Conservation (phyloP, 2,329 filamentous ascomycete genomes). For the Ophiocordyceps polyrhachis-furcata region DNA sequence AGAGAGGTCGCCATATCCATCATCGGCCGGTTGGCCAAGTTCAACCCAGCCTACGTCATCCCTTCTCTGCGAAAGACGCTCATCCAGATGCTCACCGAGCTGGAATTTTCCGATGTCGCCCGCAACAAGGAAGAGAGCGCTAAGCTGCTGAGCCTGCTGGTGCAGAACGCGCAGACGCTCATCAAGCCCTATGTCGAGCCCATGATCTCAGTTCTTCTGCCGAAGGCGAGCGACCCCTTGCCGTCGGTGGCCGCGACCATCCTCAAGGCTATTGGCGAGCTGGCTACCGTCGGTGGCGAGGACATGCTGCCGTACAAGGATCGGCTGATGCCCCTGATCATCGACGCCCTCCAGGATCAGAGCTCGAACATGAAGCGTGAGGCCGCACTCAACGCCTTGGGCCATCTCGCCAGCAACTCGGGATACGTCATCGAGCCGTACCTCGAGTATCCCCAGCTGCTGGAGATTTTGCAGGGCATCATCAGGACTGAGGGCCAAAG, state of each 20-base stretch:
- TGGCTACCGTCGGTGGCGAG: conserved; percentile 83
- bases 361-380: conserved; percentile 80
- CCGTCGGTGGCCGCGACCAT: conserved; percentile 85
- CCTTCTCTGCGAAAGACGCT: conserved; percentile 87
- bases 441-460: conserved; percentile 79
- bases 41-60: conserved; percentile 95
- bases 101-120: conserved; percentile 87
- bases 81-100: conserved; percentile 87
- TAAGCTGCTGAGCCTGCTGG: conserved; percentile 76
- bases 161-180: conserved; percentile 78
- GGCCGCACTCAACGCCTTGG: conserved; percentile 74
- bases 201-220: conserved; percentile 85
- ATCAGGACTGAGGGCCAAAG: conserved; percentile 79
- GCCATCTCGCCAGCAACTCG: conserved; percentile 84
- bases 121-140: conserved; percentile 95
- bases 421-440: conserved; percentile 97
- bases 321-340: conserved; percentile 82
- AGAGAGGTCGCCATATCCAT: conserved; percentile 91
- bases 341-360: conserved; percentile 85
- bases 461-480: conserved; percentile 84
- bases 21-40: conserved; percentile 75
- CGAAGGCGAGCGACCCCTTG: conserved; percentile 72
- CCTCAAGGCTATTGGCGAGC: conserved; percentile 83
- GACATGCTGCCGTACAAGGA: conserved; percentile 89
- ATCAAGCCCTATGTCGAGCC: conserved; percentile 96